These are phyloP conservation scores for Pseudopithomyces maydicus DNA, from an alignment of 2,329 filamentous ascomycete species.

Conservation along the genomic window DNA sequence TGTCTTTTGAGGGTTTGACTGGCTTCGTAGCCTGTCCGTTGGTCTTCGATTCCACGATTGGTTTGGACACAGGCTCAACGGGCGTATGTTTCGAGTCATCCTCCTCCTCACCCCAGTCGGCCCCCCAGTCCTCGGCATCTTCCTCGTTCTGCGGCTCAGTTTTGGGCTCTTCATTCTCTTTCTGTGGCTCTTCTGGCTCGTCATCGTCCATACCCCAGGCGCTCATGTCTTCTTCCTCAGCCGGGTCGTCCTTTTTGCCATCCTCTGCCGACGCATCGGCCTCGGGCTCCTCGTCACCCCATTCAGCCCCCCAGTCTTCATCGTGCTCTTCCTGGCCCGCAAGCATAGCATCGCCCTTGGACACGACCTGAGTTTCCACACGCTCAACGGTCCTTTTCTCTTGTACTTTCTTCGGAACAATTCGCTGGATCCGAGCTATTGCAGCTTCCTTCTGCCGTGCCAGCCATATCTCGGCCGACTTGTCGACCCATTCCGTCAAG, in stretches of 20 bases:
- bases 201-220: constrained; percentile 55
- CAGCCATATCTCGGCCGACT: constrained; percentile 83
- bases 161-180: constrained; percentile 42
- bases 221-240: constrained; percentile 55
- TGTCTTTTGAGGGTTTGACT: constrained; percentile 37
- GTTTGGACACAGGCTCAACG: constrained; percentile 20
- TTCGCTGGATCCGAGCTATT: constrained; percentile 73
- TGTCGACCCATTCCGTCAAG: constrained; percentile 78
- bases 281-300: constrained; percentile 62
- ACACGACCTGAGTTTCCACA: constrained; percentile 81
- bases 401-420: constrained; percentile 71
- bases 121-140: constrained; percentile 73
- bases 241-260: constrained; percentile 18
- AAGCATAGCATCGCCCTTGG: constrained; percentile 70
- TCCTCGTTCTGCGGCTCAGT: constrained; percentile 37
- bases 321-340: constrained; percentile 54
- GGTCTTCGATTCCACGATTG: constrained; percentile 30
- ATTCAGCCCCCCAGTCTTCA: constrained; percentile 81
- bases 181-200: constrained; percentile 21
- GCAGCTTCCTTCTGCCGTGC: constrained; percentile 80
- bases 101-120: constrained; percentile 73
- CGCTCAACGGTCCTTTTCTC: constrained; percentile 75
- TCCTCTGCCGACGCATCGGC: constrained; percentile 1
- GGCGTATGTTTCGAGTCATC: constrained; percentile 22
- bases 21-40: constrained; percentile 35